Base-by-base conservation (phyloP, 2,329 filamentous ascomycete species). In the Lasiodiplodia theobromae region DNA sequence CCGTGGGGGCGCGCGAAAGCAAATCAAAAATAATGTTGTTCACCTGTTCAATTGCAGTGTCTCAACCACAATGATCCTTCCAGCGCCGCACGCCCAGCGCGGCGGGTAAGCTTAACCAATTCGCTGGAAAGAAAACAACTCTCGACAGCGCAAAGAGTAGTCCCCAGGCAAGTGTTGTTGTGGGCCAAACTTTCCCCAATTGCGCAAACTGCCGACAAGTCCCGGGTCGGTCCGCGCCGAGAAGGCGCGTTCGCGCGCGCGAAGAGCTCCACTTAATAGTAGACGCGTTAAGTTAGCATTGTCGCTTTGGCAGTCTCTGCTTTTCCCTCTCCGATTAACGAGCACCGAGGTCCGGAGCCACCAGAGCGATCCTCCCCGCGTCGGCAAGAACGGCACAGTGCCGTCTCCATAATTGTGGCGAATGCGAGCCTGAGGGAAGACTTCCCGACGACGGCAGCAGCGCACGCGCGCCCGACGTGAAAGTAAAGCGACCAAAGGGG, bases 341-440 rank as follows among this genome's bases (percentile, higher is more conserved):
- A 31, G 16, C 25, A 54, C 16, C 52, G 52, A 54, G 52, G 28
- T n/a, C 31, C 37, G 44, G 44, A 47, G 44, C 44, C 18, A n/a
- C 44, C 44, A 28, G 4, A 52, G 49, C 21, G 49, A 52, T 52
- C 11, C 49, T 52, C 49, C 49, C 18, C 18, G 7, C 44, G 44
- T 16, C 54, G 58, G 58, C 4, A 34, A 12, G 40, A 25, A 23
- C 58, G 58, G 58, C 58, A 62, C 58, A 14, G 6, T 47, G 23
- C 40, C 25, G 40, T 49, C 58, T 7, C 58, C 58, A 62, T 62
- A 62, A 62, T 62, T 62, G 58, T 62, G 58, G 58, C 58, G 31
- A 62, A 40, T 12, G 58, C 58, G 31, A 34, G 58, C 28, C 10
- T n/a, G 54, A 44, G 40, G 18, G 40, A n/a, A 44, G 16, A n/a